phyloP scores from a whole-genome alignment of 306 rosid genomes.

The Styphnolobium japonicum region DNA sequence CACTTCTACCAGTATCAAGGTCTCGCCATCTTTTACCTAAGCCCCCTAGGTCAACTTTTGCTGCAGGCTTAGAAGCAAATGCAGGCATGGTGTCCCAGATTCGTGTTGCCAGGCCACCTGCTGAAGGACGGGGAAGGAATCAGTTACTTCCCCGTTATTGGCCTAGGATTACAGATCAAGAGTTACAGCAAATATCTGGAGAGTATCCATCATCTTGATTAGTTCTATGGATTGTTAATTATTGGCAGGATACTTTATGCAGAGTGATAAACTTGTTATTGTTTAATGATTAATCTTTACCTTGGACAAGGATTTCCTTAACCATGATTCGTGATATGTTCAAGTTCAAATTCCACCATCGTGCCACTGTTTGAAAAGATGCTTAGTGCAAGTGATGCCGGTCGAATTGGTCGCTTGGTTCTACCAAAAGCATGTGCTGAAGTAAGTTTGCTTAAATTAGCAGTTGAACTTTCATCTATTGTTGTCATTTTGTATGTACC shows the following conservation, averaged over 20 bases:
- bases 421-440: conserved; percentile 99
- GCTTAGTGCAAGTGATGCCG: conserved; percentile 99
- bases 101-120: conserved; percentile 99
- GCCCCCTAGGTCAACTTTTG: conserved; percentile 74
- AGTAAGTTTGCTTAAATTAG: conserved; percentile 44
- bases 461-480: neutral
- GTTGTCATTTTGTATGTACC: conserved; percentile 19
- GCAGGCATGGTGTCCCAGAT: conserved; percentile 66
- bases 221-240: conserved; percentile 11
- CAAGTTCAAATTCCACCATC: conserved; percentile 89
- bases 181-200: conserved; percentile 95
- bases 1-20: conserved; percentile 61
- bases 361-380: conserved; percentile 97
- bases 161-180: conserved; percentile 99
- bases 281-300: conserved; percentile 12
- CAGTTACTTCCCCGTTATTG: conserved; percentile 99
- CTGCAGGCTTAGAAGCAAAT: conserved; percentile 61
- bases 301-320: conserved; percentile 41
- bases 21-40: conserved; percentile 83
- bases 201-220: conserved; percentile 69
- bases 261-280: conserved; percentile 9
- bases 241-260: conserved; percentile 3
- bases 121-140: conserved; percentile 96
- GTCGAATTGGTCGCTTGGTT: conserved; percentile 98
- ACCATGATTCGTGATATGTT: conserved; percentile 45